Conservation (phyloP, 2,329 filamentous ascomycete genomes). For the Waltergamsia citrina region DNA sequence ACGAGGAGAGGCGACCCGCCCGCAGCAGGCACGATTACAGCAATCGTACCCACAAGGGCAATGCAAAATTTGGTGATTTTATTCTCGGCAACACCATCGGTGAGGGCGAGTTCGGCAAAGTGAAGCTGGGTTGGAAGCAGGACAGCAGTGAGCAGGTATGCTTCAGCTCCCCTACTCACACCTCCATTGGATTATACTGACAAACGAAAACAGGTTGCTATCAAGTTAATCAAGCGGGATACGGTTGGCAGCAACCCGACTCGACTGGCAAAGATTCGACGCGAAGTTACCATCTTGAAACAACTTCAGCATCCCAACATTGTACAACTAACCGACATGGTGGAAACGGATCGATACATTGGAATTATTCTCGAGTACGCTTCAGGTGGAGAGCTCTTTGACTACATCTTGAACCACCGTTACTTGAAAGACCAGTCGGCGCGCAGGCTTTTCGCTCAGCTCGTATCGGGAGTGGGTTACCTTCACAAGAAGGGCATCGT, state of each 20-base stretch:
- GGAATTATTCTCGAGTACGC: conserved; percentile 98
- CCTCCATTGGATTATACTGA: background rate
- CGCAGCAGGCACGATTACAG: conserved; percentile 52
- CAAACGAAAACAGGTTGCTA: conserved; percentile 61
- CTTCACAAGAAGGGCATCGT: conserved; percentile 98
- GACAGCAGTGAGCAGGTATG: conserved; percentile 75
- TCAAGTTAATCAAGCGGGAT: conserved; percentile 94
- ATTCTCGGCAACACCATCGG: conserved; percentile 92
- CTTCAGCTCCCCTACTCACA: background rate
- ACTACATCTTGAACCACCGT: conserved; percentile 94
- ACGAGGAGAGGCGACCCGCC: conserved; percentile 37
- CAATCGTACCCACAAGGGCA: conserved; percentile 45
- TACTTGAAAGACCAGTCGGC: conserved; percentile 93
- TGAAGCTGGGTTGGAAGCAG: conserved; percentile 97
- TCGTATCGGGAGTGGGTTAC: conserved; percentile 94
- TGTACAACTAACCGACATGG: conserved; percentile 94
- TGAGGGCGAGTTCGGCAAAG: conserved; percentile 97
- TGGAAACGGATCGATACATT: conserved; percentile 93
- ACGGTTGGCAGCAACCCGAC: conserved; percentile 80
- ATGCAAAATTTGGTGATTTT: conserved; percentile 86
- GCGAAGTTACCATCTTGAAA: conserved; percentile 85
- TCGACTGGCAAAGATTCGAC: conserved; percentile 90
- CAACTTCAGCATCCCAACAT: conserved; percentile 93
- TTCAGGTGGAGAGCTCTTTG: conserved; percentile 93
- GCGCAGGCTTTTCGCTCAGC: conserved; percentile 83